phyloP scores from a whole-genome alignment of 371 early-diverging fungal genomes.

The Dinochytrium kinnereticum region DNA sequence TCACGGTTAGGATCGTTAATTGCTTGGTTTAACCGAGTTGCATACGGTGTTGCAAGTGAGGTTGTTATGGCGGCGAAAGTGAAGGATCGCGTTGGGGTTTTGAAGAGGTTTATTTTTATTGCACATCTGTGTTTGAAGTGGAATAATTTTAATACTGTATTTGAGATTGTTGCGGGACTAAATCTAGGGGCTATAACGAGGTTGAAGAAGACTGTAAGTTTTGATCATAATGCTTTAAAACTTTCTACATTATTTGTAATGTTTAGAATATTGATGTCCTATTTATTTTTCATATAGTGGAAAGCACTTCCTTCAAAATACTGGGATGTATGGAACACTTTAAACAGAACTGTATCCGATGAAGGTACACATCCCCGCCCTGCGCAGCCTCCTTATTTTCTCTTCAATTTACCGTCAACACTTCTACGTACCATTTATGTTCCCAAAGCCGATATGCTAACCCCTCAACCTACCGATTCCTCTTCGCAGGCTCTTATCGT shows the following conservation, averaged over 20 bases:
- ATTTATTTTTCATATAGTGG: slow-evolving; percentile 32
- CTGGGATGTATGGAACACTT: slow-evolving; percentile 44
- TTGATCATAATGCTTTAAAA: slow-evolving; percentile 14
- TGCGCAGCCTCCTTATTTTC: neutral
- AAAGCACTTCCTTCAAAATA: slow-evolving; percentile 52
- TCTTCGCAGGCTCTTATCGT: slow-evolving; percentile 47
- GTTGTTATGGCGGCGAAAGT: slow-evolving; percentile 49
- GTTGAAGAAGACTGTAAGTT: slow-evolving; percentile 47
- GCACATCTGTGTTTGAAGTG: slow-evolving; percentile 61
- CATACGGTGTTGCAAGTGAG: slow-evolving; percentile 60
- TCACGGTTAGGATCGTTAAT: slow-evolving; percentile 58
- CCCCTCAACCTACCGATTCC: too few relatives aligned
- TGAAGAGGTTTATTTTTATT: slow-evolving; percentile 58
- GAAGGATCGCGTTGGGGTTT: slow-evolving; percentile 52
- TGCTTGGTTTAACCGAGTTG: slow-evolving; percentile 67
- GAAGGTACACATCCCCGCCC: slow-evolving; percentile 35
- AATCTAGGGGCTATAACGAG: slow-evolving; percentile 61
- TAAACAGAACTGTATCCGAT: slow-evolving; percentile 40
- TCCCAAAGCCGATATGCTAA: neutral
- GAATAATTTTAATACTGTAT: slow-evolving; percentile 65
- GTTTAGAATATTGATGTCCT: neutral
- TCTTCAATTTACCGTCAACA: neutral
- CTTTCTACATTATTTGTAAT: slow-evolving; percentile 2
- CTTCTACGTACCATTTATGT: neutral
- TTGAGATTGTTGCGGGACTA: slow-evolving; percentile 69